Percentiles rank a stretch among this genome's conserved stretches.
Evolutionary conservation across 2,329 filamentous ascomycete species (phyloP).

Genomic region (Talaromyces islandicus): DNA sequence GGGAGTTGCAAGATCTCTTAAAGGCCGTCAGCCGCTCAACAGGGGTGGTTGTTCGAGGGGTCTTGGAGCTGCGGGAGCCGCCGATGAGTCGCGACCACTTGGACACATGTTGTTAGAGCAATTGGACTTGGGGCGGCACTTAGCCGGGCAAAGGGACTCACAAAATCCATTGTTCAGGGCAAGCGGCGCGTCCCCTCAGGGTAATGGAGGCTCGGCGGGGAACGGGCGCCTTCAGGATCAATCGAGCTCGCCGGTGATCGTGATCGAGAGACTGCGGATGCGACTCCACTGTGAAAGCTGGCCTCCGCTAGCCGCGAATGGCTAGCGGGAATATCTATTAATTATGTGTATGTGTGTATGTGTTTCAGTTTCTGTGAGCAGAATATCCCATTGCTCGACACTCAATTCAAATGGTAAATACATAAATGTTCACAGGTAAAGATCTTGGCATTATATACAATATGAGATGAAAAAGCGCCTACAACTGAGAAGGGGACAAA

Average conservation of each 20-base stretch:
- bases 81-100: slow-evolving; percentile 60
- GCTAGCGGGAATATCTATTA: not conserved
- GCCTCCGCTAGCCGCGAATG: too few species aligned
- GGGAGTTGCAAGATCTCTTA: slow-evolving; percentile 53
- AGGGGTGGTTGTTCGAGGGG: slow-evolving; percentile 48
- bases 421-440: not conserved
- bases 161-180: slow-evolving; percentile 4
- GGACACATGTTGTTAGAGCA: not conserved
- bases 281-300: not conserved
- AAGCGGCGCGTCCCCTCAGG: not conserved
- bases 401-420: not conserved
- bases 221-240: not conserved
- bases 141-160: not conserved
- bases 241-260: not conserved
- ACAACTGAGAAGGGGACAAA: not conserved
- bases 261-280: not conserved
- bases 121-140: not conserved
- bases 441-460: not conserved
- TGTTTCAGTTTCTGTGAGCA: too few species aligned
- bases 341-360: too few species aligned
- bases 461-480: slow-evolving; percentile 1
- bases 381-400: too few species aligned
- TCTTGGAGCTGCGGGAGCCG: slow-evolving; percentile 46
- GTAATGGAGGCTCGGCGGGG: not conserved
- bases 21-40: slow-evolving; percentile 57